These are phyloP conservation scores for Triticum timopheevii DNA, from an alignment of 176 grass and related monocot species.

Conservation along the genomic window DNA sequence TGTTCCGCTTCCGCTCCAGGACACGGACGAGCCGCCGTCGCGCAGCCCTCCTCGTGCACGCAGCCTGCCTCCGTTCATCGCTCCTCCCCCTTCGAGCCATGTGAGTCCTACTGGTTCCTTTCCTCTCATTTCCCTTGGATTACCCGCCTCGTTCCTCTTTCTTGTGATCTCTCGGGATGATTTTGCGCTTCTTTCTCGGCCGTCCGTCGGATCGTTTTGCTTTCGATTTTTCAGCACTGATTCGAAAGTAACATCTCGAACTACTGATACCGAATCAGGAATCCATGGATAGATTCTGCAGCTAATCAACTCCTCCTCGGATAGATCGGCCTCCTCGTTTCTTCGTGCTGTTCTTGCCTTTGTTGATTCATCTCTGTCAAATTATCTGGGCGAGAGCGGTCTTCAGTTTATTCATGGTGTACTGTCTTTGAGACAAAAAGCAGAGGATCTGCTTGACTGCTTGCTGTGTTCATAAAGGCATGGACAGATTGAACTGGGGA, in stretches of 20 bases:
- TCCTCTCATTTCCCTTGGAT: not conserved
- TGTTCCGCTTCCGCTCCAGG: slow-evolving; percentile 1
- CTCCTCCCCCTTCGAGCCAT: not conserved
- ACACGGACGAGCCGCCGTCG: not conserved
- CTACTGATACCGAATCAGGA: not conserved
- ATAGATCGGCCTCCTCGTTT: not conserved
- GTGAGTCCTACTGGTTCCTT: slow-evolving; percentile 21
- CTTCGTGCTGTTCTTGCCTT: not conserved
- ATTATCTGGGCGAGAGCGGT: not conserved
- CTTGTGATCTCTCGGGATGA: not conserved
- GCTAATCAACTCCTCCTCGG: not conserved
- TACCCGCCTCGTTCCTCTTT: not conserved
- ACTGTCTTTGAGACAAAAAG: not conserved
- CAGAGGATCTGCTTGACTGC: not conserved
- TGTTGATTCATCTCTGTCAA: slow-evolving; percentile 3
- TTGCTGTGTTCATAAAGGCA: not conserved
- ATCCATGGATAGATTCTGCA: not conserved
- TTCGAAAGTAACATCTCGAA: not conserved
- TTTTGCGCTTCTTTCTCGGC: not conserved
- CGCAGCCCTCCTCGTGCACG: not conserved
- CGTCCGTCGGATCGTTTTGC: not conserved
- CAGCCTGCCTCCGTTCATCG: not conserved
- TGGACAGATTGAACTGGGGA: not conserved
- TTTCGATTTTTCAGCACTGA: not conserved
- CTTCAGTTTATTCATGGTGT: not conserved